Evolutionary conservation across 2,329 filamentous ascomycete genomes (phyloP), one percentile per base, ranked within the genome.

Genomic region (Pestalotiopsis sp.): DNA sequence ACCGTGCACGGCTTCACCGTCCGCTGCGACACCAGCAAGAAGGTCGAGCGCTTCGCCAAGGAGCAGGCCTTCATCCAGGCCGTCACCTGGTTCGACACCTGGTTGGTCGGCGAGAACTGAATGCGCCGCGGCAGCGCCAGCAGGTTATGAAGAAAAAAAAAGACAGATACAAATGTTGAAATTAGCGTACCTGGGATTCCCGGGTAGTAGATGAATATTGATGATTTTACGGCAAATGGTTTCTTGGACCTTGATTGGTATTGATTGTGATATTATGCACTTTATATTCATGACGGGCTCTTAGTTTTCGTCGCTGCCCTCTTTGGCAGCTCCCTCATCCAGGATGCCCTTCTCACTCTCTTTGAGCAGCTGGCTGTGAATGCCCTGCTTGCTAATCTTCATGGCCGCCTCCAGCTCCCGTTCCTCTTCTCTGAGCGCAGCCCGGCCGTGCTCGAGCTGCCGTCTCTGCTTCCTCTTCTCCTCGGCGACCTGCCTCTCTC

Each of bases 11-110:
- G 93, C 0, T 97, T 96, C 75, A 85, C 90, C 9, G 90, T 94
- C 2, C 88, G 93, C 67, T 85, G 84, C 36, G 92, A 96, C 76
- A 69, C 86, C 39, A 85, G 75, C 70, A 85, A 90, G 71, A 86
- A 85, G 77, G 72, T 82, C 60, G 79, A 87, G 75, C 89, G 87
- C 78, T 95, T 87, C 74, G 91, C 92, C 49, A 95, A 93, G 86
- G 92, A 97, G 81, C 89, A 92, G 81, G 93, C 93, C 4, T 96
- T 96, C 77, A 75, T 85, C 72, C 93, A 96, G 84, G 93, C 93
- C 45, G 84, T 94, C 65, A 78, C 84, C 66, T 97, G 93, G 93
- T 94, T 97, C 73, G 86, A 92, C 73, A 72, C 70, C 66, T 77
- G 72, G 72, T 71, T 79, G 41, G 38, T 76, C 20, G 59, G 31